Evolutionary conservation across 2,329 filamentous ascomycete genomes (phyloP).

Genomic region (Intubia oerlemansii): DNA sequence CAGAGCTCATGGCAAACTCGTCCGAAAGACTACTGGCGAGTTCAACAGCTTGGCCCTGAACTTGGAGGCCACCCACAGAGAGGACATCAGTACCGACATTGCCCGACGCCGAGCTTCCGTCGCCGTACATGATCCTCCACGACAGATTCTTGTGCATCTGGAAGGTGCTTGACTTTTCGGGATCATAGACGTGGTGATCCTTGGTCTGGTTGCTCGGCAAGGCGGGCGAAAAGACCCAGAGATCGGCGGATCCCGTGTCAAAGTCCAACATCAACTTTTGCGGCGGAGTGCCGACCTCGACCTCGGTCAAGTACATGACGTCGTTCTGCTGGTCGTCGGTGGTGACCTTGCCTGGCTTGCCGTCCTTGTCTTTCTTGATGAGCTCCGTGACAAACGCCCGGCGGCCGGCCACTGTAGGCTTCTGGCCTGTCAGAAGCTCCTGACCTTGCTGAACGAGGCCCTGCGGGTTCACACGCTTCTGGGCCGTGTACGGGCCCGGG

Average conservation of each 20-base stretch:
- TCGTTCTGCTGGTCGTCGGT: slow-evolving; percentile 49
- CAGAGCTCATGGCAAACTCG: slow-evolving; percentile 31
- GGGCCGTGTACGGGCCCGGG: slow-evolving; percentile 35
- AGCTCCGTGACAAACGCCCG: slow-evolving; percentile 24
- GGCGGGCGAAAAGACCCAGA: slow-evolving; percentile 40
- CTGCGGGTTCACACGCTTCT: slow-evolving; percentile 21
- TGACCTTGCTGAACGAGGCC: slow-evolving; percentile 14
- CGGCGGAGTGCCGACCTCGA: slow-evolving; percentile 41
- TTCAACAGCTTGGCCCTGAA: slow-evolving; percentile 43
- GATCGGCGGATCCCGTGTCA: slow-evolving; percentile 49
- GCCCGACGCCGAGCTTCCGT: slow-evolving; percentile 44
- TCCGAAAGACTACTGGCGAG: slow-evolving; percentile 35
- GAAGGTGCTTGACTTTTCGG: slow-evolving; percentile 38
- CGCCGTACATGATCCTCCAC: slow-evolving; percentile 50
- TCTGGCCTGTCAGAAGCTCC: not conserved
- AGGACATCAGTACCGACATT: slow-evolving; percentile 42
- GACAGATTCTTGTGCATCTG: slow-evolving; percentile 22
- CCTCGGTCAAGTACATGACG: slow-evolving; percentile 38
- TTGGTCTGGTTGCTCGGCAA: slow-evolving; percentile 17
- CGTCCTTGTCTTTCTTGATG: slow-evolving; percentile 13
- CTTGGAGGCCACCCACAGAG: slow-evolving; percentile 34
- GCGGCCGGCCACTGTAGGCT: not conserved
- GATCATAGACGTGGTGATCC: slow-evolving; percentile 34
- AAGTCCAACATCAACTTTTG: slow-evolving; percentile 44
- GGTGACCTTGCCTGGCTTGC: slow-evolving; percentile 24